Conservation (phyloP, 345 rosid genomes). For the Ailanthus altissimus region DNA sequence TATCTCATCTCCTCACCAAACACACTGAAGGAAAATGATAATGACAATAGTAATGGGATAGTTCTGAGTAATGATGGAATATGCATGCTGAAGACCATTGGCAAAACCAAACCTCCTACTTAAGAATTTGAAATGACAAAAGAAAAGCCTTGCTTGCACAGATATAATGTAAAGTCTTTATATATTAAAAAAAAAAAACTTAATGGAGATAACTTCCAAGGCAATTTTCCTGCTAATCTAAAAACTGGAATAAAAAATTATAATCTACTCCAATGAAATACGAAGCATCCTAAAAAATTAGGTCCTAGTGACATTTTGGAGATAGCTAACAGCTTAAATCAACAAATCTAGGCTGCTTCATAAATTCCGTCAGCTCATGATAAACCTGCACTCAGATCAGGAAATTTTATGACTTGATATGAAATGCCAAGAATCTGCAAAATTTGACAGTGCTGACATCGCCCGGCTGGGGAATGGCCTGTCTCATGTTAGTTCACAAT, state of each 20-base stretch:
- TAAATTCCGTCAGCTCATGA: constrained; percentile 17
- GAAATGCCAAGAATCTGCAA: constrained; percentile 38
- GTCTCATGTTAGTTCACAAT: constrained; percentile 39
- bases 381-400: constrained; percentile 12
- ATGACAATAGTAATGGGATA: background rate
- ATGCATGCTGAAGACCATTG: background rate
- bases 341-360: constrained; percentile 13
- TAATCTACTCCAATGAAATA: constrained; percentile 1
- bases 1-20: no score
- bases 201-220: background rate
- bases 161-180: background rate
- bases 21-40: background rate
- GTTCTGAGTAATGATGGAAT: background rate
- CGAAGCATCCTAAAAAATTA: background rate
- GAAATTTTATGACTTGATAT: constrained; percentile 14
- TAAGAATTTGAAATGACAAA: no score
- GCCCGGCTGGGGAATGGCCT: constrained; percentile 28
- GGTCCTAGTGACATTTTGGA: background rate
- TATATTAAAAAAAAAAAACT: constrained; percentile 3
- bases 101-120: background rate
- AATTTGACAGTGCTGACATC: constrained; percentile 28
- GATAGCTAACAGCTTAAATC: constrained; percentile 15
- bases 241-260: constrained; percentile 4
- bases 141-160: background rate
- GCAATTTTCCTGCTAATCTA: background rate